Conservation (phyloP, 805 yeast genomes). For the Diddensiella transvaalensis region DNA sequence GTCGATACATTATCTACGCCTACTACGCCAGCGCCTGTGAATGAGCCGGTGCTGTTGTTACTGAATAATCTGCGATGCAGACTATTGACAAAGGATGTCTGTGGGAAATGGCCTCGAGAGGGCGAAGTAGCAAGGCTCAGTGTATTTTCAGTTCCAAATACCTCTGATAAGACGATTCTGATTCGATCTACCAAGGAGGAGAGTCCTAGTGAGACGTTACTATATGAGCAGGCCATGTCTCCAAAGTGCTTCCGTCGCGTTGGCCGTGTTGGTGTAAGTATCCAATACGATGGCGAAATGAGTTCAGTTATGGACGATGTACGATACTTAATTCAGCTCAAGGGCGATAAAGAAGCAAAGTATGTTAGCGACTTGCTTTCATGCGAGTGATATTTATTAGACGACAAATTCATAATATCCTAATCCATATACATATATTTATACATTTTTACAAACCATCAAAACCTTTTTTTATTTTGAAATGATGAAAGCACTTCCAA, state of each 20-base stretch:
- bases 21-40: background rate
- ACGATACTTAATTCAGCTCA: slow-evolving; percentile 29
- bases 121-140: slow-evolving; percentile 21
- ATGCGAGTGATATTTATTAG: slow-evolving; percentile 1
- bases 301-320: slow-evolving; percentile 10
- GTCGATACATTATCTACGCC: no score
- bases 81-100: slow-evolving; percentile 12
- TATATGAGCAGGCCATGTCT: slow-evolving; percentile 11
- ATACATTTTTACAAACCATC: background rate
- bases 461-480: slow-evolving; percentile 28
- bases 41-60: slow-evolving; percentile 17
- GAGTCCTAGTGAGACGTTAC: slow-evolving; percentile 6
- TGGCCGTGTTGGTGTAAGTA: slow-evolving; percentile 21
- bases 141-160: slow-evolving; percentile 18
- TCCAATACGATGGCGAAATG: slow-evolving; percentile 8
- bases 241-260: slow-evolving; percentile 13
- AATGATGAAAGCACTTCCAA: slow-evolving; percentile 71
- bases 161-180: slow-evolving; percentile 15
- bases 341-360: slow-evolving; percentile 28
- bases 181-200: slow-evolving; percentile 6
- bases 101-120: slow-evolving; percentile 16
- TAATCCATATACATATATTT: slow-evolving; percentile 3
- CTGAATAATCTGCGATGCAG: slow-evolving; percentile 24
- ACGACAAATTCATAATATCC: no score
- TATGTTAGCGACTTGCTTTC: slow-evolving; percentile 22